phyloP scores from a whole-genome alignment of 1,139 yeast species.

The Kluyveromyces marxianus region DNA sequence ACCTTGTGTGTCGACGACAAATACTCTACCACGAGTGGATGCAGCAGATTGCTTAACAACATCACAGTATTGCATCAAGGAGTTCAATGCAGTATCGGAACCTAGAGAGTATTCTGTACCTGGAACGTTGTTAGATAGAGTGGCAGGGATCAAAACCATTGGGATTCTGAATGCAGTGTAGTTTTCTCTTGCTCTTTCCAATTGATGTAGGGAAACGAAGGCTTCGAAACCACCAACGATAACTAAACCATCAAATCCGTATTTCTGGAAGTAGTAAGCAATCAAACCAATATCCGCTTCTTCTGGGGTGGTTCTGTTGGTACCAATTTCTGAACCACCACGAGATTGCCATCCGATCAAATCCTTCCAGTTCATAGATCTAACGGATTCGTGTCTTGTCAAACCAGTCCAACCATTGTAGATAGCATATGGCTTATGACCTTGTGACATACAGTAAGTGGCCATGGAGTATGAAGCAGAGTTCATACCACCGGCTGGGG shows the following conservation, averaged over 20 bases:
- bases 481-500: constrained; percentile 95
- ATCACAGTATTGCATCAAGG: constrained; percentile 87
- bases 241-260: constrained; percentile 74
- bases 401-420: constrained; percentile 92
- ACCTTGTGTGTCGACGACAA: constrained; percentile 96
- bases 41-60: constrained; percentile 92
- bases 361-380: constrained; percentile 73
- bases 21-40: constrained; percentile 88
- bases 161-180: constrained; percentile 93
- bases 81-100: constrained; percentile 86
- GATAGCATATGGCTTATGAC: constrained; percentile 82
- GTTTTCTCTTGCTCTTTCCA: constrained; percentile 59
- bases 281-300: constrained; percentile 74
- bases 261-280: constrained; percentile 84
- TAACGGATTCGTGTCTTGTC: constrained; percentile 69
- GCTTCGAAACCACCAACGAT: constrained; percentile 96
- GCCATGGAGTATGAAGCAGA: constrained; percentile 90
- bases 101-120: constrained; percentile 95
- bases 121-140: constrained; percentile 95
- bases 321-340: constrained; percentile 95
- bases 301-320: constrained; percentile 80
- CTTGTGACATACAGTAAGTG: constrained; percentile 80
- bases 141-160: constrained; percentile 88
- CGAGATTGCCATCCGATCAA: constrained; percentile 83
- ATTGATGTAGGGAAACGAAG: constrained; percentile 71